phyloP scores from a whole-genome alignment of 768 basidiomycete genomes.

The Myochromella boudieri region DNA sequence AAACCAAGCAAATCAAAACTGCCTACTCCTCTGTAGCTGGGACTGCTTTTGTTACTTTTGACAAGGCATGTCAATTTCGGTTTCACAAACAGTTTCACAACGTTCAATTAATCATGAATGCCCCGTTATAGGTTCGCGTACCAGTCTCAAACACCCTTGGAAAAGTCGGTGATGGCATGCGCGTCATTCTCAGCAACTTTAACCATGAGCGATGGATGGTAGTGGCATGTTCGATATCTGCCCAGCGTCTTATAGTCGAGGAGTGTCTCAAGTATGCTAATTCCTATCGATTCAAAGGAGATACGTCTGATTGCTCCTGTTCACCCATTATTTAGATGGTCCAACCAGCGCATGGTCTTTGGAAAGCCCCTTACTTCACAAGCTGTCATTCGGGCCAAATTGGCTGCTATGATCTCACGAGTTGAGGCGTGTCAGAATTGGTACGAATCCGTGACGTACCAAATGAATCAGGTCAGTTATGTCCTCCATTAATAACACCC shows the following conservation, averaged over 20 bases:
- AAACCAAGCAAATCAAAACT: slow-evolving; percentile 90
- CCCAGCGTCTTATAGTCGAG: slow-evolving; percentile 82
- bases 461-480: slow-evolving; percentile 79
- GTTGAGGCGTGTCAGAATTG: slow-evolving; percentile 85
- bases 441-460: slow-evolving; percentile 87
- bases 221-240: slow-evolving; percentile 62
- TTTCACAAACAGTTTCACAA: background rate
- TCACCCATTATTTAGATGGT: slow-evolving; percentile 57
- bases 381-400: slow-evolving; percentile 85
- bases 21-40: slow-evolving; percentile 91
- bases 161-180: slow-evolving; percentile 78
- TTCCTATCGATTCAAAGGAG: background rate
- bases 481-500: background rate
- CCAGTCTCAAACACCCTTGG: slow-evolving; percentile 90
- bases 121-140: slow-evolving; percentile 53
- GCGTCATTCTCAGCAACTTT: slow-evolving; percentile 81
- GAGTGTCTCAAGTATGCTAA: slow-evolving; percentile 79
- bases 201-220: slow-evolving; percentile 94
- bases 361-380: slow-evolving; percentile 83
- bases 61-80: slow-evolving; percentile 42
- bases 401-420: slow-evolving; percentile 88
- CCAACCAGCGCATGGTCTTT: slow-evolving; percentile 85
- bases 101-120: too few relatives aligned
- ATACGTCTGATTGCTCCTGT: background rate
- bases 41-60: slow-evolving; percentile 83